Evolutionary conservation across 2,329 filamentous ascomycete genomes (phyloP).

Genomic region (Verticillium albo-atrum): DNA sequence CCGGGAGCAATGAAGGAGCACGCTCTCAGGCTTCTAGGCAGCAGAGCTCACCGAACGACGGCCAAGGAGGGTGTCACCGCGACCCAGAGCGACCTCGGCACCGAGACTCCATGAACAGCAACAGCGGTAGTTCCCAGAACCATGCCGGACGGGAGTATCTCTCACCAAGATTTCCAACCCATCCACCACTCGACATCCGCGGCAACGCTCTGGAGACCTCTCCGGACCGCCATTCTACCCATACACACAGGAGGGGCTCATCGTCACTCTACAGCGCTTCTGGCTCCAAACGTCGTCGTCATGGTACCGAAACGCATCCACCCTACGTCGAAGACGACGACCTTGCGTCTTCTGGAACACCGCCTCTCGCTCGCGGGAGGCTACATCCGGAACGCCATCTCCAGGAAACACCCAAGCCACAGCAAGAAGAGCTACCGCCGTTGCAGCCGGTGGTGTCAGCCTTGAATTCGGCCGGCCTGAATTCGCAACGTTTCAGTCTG

Average conservation of each 20-base stretch:
- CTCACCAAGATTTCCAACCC: background rate
- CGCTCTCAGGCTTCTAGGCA: background rate
- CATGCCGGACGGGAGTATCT: background rate
- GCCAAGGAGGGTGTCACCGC: background rate
- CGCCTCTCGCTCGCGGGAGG: slow-evolving; percentile 7
- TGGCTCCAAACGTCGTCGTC: background rate
- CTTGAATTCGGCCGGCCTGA: background rate
- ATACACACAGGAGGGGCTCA: background rate
- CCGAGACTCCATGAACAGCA: background rate
- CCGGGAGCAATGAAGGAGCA: background rate
- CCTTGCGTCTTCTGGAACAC: background rate
- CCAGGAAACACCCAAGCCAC: slow-evolving; percentile 27
- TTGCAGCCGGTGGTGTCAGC: slow-evolving; percentile 4
- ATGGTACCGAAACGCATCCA: background rate
- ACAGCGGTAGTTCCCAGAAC: background rate
- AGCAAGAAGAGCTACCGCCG: slow-evolving; percentile 20
- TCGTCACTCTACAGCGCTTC: background rate
- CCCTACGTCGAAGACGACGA: background rate
- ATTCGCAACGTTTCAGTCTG: slow-evolving; percentile 5
- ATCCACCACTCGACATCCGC: background rate
- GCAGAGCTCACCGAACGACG: background rate
- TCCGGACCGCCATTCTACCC: background rate
- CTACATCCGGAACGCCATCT: slow-evolving; percentile 7
- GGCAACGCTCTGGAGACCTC: background rate
- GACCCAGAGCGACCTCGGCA: background rate